Percentiles rank a stretch among this genome's conserved stretches.
Evolutionary conservation across 306 rosid species (phyloP).

Genomic region (Pterocarpus santalinus): DNA sequence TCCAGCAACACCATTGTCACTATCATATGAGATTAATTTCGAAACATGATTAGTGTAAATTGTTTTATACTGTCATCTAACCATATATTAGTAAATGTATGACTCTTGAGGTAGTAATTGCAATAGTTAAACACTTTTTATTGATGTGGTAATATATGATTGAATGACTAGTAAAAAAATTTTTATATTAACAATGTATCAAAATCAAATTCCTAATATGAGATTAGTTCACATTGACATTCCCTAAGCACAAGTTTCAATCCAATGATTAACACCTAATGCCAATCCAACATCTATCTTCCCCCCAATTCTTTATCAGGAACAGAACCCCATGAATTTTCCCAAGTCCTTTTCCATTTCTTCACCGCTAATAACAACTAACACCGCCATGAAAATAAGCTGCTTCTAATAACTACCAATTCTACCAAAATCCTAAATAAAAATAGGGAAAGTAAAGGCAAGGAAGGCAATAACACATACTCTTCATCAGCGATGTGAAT

Average conservation of each 20-base stretch:
- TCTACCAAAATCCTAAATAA: slow-evolving; percentile 14
- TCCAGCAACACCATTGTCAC: background rate
- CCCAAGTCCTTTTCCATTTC: slow-evolving; percentile 1
- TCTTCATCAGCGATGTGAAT: slow-evolving; percentile 96
- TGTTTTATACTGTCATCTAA: background rate
- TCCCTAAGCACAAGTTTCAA: slow-evolving; percentile 5
- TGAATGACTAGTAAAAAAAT: too few relatives aligned
- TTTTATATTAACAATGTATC: too few relatives aligned
- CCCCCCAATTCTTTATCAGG: slow-evolving; percentile 27
- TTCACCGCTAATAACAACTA: background rate
- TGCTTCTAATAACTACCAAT: slow-evolving; percentile 23
- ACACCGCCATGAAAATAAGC: background rate
- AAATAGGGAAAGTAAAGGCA: background rate
- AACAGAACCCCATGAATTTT: slow-evolving; percentile 13
- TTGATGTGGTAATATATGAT: background rate
- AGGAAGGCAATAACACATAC: slow-evolving; percentile 62
- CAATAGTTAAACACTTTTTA: too few relatives aligned
- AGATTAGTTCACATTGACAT: background rate
- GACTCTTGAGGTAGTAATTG: background rate
- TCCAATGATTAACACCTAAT: slow-evolving; percentile 11
- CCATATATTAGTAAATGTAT: too few relatives aligned
- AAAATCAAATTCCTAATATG: background rate
- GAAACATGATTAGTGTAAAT: too few relatives aligned
- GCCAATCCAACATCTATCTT: slow-evolving; percentile 21
- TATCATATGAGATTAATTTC: background rate